Conservation (phyloP, 1,139 yeast genomes). For the Schizosaccharomyces versatilis region DNA sequence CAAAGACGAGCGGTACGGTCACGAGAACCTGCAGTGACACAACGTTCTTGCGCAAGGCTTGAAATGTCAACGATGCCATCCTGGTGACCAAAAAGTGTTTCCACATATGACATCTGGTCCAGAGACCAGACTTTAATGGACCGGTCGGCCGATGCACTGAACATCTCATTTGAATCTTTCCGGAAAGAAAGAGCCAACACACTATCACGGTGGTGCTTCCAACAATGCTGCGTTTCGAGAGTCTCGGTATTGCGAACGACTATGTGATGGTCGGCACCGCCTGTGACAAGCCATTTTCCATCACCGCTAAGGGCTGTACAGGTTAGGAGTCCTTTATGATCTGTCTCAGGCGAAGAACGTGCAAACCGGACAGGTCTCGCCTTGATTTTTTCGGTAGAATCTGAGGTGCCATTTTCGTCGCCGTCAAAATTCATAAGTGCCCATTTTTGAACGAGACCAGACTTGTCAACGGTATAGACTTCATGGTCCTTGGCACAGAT, state of each 20-base stretch:
- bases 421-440: slow-evolving; percentile 34
- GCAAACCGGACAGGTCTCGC: background rate
- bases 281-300: slow-evolving; percentile 73
- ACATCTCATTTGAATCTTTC: slow-evolving; percentile 59
- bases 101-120: slow-evolving; percentile 71
- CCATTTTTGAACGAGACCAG: slow-evolving; percentile 63
- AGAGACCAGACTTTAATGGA: slow-evolving; percentile 72
- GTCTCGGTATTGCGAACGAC: slow-evolving; percentile 72
- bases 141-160: slow-evolving; percentile 81
- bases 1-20: slow-evolving; percentile 89
- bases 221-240: slow-evolving; percentile 48
- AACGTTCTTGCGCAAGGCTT: slow-evolving; percentile 63
- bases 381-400: background rate
- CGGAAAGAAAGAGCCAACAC: slow-evolving; percentile 49
- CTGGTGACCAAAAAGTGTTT: slow-evolving; percentile 84
- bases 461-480: slow-evolving; percentile 69
- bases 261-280: slow-evolving; percentile 62
- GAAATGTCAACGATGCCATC: slow-evolving; percentile 65
- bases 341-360: slow-evolving; percentile 20
- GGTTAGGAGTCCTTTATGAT: slow-evolving; percentile 51
- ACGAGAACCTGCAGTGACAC: slow-evolving; percentile 86
- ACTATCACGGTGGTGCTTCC: slow-evolving; percentile 48
- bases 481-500: slow-evolving; percentile 33
- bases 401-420: slow-evolving; percentile 19
- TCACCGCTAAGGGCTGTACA: slow-evolving; percentile 72